phyloP scores from a whole-genome alignment of 2,329 filamentous ascomycete species.

The Tolypocladium nubicola region DNA sequence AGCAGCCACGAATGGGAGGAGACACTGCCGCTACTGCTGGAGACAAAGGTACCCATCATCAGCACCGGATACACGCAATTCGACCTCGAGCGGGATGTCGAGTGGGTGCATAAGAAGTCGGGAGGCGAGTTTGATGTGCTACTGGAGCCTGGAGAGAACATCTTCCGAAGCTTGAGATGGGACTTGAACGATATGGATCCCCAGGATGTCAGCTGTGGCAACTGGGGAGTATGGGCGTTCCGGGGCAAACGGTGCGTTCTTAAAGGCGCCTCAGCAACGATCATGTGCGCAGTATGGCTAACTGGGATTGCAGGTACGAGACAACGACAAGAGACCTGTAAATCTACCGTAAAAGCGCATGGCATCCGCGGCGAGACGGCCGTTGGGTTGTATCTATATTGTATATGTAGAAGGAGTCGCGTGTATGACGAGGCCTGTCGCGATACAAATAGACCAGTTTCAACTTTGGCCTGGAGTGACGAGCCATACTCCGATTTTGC shows the following conservation, averaged over 20 bases:
- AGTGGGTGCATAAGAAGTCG: constrained; percentile 79
- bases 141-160: constrained; percentile 86
- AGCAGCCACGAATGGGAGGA: constrained; percentile 90
- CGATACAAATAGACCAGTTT: neutral
- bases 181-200: constrained; percentile 94
- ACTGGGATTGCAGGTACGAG: constrained; percentile 43
- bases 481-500: neutral
- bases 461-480: neutral
- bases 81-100: constrained; percentile 87
- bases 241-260: constrained; percentile 77
- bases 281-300: constrained; percentile 14
- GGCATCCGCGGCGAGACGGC: neutral
- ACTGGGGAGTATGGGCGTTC: constrained; percentile 97
- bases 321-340: constrained; percentile 42
- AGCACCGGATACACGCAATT: constrained; percentile 93
- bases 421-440: neutral
- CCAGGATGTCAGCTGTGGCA: constrained; percentile 87
- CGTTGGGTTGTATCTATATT: constrained; percentile 3
- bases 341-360: neutral
- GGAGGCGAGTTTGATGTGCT: constrained; percentile 86
- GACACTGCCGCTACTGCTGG: constrained; percentile 78
- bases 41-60: constrained; percentile 91
- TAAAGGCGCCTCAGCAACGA: neutral
- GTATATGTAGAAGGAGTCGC: constrained; percentile 1
- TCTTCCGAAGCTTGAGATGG: constrained; percentile 89